Evolutionary conservation across 1,284 basidiomycete genomes (phyloP).

Genomic region (Boletellus deceptivus): DNA sequence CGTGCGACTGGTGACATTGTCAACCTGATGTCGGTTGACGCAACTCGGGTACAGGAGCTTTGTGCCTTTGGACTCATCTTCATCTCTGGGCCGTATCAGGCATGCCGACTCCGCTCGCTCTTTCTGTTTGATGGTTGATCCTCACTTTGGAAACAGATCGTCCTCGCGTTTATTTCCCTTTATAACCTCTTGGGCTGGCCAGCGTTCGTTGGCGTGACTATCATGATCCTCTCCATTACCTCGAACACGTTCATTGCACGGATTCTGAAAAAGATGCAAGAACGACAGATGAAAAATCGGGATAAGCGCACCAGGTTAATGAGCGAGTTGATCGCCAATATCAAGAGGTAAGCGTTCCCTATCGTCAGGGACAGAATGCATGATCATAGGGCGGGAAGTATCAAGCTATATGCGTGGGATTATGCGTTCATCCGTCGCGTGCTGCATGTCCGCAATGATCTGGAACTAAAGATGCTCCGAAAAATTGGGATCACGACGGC

Average conservation of each 20-base stretch:
- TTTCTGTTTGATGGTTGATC: not conserved
- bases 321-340: conserved; percentile 85
- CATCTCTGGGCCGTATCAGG: conserved; percentile 71
- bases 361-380: no score
- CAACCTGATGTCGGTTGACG: conserved; percentile 89
- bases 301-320: conserved; percentile 74
- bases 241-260: conserved; percentile 78
- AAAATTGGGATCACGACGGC: conserved; percentile 78
- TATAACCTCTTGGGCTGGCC: conserved; percentile 90
- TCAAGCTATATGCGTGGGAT: conserved; percentile 88
- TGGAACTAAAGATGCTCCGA: conserved; percentile 79
- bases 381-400: conserved; percentile 38
- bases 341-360: conserved; percentile 61
- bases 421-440: conserved; percentile 79
- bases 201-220: conserved; percentile 87
- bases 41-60: conserved; percentile 79
- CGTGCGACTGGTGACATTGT: conserved; percentile 90
- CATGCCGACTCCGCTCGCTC: conserved; percentile 20
- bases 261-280: conserved; percentile 77
- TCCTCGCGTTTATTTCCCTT: conserved; percentile 85
- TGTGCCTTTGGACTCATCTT: conserved; percentile 73
- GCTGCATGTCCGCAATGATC: conserved; percentile 76
- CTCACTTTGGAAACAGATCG: conserved; percentile 56
- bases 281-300: conserved; percentile 88
- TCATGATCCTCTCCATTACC: conserved; percentile 85